Conservation (phyloP, 1,284 basidiomycete species). For the Coniophora puteana region DNA sequence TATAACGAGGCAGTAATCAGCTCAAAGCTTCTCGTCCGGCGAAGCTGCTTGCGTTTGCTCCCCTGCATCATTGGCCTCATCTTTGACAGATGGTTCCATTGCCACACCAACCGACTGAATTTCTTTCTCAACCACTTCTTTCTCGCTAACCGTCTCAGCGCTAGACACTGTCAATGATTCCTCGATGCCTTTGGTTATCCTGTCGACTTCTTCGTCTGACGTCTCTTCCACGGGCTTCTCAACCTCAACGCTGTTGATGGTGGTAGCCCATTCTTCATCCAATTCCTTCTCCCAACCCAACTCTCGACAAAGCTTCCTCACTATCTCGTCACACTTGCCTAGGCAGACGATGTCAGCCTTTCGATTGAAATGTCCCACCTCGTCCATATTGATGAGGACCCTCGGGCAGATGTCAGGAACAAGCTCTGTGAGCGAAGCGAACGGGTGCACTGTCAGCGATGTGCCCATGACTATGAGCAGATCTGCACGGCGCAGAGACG, state of each 20-base stretch:
- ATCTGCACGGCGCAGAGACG: constrained; percentile 62
- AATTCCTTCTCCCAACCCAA: constrained; percentile 74
- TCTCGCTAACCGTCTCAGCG: too few relatives aligned
- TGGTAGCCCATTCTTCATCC: constrained; percentile 51
- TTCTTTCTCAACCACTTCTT: constrained; percentile 8
- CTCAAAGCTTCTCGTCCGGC: too few relatives aligned
- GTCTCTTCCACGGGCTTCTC: constrained; percentile 17
- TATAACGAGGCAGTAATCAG: too few relatives aligned
- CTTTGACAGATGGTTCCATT: too few relatives aligned
- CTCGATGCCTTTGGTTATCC: constrained; percentile 29
- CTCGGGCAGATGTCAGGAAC: constrained; percentile 55
- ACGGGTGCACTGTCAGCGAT: constrained; percentile 79
- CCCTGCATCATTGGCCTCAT: too few relatives aligned
- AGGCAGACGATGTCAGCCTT: constrained; percentile 58
- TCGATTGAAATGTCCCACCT: constrained; percentile 52
- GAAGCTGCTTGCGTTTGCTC: too few relatives aligned
- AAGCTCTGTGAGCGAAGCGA: constrained; percentile 59
- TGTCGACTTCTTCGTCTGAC: constrained; percentile 30
- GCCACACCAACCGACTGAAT: too few relatives aligned
- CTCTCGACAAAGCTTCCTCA: constrained; percentile 51
- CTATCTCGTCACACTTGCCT: constrained; percentile 65
- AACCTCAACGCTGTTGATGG: constrained; percentile 26
- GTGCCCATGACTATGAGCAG: constrained; percentile 92
- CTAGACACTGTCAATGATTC: constrained; percentile 22
- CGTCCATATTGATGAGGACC: constrained; percentile 58